Conservation (phyloP, 768 basidiomycete species). For the Lactarius sp. region DNA sequence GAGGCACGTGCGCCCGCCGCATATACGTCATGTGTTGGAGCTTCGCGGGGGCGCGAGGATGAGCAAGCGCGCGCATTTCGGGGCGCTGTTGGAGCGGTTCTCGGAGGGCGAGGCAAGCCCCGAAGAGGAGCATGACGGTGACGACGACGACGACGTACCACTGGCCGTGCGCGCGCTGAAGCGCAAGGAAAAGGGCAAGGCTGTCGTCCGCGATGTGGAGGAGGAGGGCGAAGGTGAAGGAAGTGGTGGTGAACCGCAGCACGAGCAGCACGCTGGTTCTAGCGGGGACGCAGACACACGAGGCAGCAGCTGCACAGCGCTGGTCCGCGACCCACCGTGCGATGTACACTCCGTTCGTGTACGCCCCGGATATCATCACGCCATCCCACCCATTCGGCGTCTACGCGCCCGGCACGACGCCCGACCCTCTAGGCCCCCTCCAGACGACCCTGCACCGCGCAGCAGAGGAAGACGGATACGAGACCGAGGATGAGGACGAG, state of each 20-base stretch:
- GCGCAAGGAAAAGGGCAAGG: constrained; percentile 17
- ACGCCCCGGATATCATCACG: constrained; percentile 29
- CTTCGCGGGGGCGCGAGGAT: constrained; percentile 39
- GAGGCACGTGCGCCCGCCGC: constrained; percentile 31
- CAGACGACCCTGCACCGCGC: constrained; percentile 3
- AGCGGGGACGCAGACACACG: background rate
- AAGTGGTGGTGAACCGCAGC: background rate
- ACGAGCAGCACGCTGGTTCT: background rate
- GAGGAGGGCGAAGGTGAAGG: background rate
- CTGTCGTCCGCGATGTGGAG: constrained; percentile 9
- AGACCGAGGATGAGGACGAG: no score
- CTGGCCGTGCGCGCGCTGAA: constrained; percentile 1
- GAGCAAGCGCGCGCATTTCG: constrained; percentile 41
- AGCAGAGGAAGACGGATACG: no score
- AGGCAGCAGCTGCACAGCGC: background rate
- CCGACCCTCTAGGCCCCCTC: background rate
- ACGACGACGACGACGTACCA: constrained; percentile 20
- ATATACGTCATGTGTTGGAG: constrained; percentile 48
- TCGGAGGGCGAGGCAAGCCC: constrained; percentile 14
- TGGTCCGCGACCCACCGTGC: constrained; percentile 30
- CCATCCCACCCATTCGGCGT: constrained; percentile 26
- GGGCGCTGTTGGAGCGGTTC: constrained; percentile 29
- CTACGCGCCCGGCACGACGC: constrained; percentile 26
- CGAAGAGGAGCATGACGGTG: background rate
- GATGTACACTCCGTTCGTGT: constrained; percentile 37